Base-by-base conservation (phyloP, 176 grass and related monocot species). In the Pontederia crassipes region DNA sequence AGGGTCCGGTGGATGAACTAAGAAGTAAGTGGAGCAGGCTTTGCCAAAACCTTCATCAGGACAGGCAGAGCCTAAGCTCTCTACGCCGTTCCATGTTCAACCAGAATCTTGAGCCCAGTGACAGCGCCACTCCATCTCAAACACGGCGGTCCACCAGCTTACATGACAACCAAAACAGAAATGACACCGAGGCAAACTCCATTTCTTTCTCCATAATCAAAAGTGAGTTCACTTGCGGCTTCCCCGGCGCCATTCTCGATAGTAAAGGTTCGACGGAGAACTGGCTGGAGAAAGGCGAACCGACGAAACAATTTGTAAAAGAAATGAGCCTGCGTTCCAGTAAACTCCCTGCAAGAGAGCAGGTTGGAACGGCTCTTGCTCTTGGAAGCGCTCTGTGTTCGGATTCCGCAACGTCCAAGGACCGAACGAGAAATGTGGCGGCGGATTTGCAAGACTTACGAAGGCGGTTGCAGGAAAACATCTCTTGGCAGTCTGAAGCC, bases 1-100 rank as follows among this genome's bases (percentile, higher is more conserved):
- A 85, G 29, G 78, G 70, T 32, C 57, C 77, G 64, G 61, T 87
- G 86, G 45, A 78, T 47, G 91, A 96, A 60, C 58, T 90, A 74
- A 90, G 79, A 61, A 82, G 78, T 56, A 96, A 96, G 81, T 96
- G 91, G 91, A 85, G 80, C 65, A 71, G 81, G 68, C 46, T 96
- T 24, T 96, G 91, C 72, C 68, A 60, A 62, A 96, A 76, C 64
- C 83, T 96, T 64, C 91, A 90, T 58, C 62, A 80, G 17, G 74
- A 46, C 35, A 58, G 52, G 67, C 57, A 53, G 55, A 61, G 60
- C 46, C 24, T 27, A 17, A 52, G 66, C 77, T 75, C 67, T 12
- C 64, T 75, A 20, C 73, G 67, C 28, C 52, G 64, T 69, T 29
- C 72, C 26, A 65, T 32, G 13, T 78, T 86, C 55, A 28, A 46